These are phyloP conservation scores for Akanthomyces dipterigenus DNA, from an alignment of 2,329 filamentous ascomycete genomes.

Conservation along the genomic window DNA sequence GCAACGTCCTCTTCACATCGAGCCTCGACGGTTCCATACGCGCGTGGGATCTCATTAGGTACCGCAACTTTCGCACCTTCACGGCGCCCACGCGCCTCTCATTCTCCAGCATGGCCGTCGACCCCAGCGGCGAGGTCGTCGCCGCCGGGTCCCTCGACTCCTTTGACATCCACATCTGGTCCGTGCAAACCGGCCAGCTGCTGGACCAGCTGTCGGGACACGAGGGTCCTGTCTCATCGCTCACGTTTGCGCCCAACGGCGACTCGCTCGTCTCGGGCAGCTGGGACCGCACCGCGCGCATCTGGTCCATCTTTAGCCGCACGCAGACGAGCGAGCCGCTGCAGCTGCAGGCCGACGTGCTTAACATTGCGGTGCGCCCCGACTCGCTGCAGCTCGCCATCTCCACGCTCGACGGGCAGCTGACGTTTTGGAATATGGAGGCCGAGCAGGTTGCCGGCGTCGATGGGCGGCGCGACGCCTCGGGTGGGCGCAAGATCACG, in stretches of 20 bases:
- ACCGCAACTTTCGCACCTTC: slow-evolving; percentile 95
- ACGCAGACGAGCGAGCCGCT: slow-evolving; percentile 94
- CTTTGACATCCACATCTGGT: slow-evolving; percentile 98
- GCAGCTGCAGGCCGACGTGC: slow-evolving; percentile 83
- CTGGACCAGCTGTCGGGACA: slow-evolving; percentile 87
- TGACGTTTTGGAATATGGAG: slow-evolving; percentile 93
- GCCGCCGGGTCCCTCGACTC: slow-evolving; percentile 93
- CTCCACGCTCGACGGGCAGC: slow-evolving; percentile 85
- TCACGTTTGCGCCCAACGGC: slow-evolving; percentile 85
- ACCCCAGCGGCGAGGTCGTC: slow-evolving; percentile 92
- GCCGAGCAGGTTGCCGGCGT: slow-evolving; percentile 79
- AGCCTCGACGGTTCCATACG: slow-evolving; percentile 90
- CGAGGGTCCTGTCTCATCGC: slow-evolving; percentile 82
- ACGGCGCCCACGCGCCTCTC: slow-evolving; percentile 86
- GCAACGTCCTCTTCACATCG: slow-evolving; percentile 91
- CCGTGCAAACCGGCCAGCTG: slow-evolving; percentile 92
- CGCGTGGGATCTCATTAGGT: slow-evolving; percentile 93
- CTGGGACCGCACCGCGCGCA: slow-evolving; percentile 91
- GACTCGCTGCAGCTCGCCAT: slow-evolving; percentile 88
- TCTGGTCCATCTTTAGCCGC: slow-evolving; percentile 92
- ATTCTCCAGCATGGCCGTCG: slow-evolving; percentile 92
- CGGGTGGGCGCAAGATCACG: slow-evolving; percentile 79
- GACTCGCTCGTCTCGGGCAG: slow-evolving; percentile 80
- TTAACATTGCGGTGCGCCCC: slow-evolving; percentile 79
- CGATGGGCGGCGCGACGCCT: slow-evolving; percentile 86